Evolutionary conservation across 768 basidiomycete genomes (phyloP).

Genomic region (Paxillus rubicundulus): DNA sequence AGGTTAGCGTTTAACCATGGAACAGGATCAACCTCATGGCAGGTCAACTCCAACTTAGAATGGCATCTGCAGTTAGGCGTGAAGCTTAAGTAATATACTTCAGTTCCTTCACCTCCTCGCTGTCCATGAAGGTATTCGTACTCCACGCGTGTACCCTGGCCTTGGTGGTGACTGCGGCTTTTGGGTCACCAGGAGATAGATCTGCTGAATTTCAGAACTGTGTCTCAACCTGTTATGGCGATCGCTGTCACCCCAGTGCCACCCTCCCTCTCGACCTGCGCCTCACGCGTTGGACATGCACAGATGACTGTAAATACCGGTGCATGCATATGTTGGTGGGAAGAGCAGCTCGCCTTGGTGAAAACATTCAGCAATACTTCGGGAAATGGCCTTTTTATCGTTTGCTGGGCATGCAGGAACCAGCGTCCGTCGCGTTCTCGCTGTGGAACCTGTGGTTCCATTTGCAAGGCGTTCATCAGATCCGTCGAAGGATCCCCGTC

Average conservation of each 20-base stretch:
- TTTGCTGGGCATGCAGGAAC: constrained; percentile 87
- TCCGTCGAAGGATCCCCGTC: constrained; percentile 47
- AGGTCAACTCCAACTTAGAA: too few species aligned
- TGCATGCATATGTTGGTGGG: constrained; percentile 85
- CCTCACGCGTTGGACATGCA: constrained; percentile 83
- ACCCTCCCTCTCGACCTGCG: constrained; percentile 53
- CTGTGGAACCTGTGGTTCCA: constrained; percentile 83
- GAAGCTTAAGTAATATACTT: constrained; percentile 15
- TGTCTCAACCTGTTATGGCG: constrained; percentile 33
- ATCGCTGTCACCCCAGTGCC: constrained; percentile 32
- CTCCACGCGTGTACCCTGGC: constrained; percentile 14
- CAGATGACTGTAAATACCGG: constrained; percentile 82
- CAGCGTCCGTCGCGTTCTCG: constrained; percentile 87
- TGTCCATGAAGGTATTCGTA: constrained; percentile 17
- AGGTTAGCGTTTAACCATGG: background rate
- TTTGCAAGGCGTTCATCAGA: constrained; percentile 49
- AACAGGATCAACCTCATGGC: too few species aligned
- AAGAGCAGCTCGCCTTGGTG: constrained; percentile 41
- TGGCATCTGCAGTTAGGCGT: too few species aligned
- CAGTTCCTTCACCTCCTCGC: too few species aligned
- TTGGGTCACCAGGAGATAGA: constrained; percentile 35
- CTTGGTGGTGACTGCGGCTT: constrained; percentile 3
- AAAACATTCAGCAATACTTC: constrained; percentile 70
- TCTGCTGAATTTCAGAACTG: constrained; percentile 36
- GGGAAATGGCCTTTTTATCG: constrained; percentile 99